Evolutionary conservation across 805 yeast genomes (phyloP).

Genomic region (Schwanniomyces sp.): DNA sequence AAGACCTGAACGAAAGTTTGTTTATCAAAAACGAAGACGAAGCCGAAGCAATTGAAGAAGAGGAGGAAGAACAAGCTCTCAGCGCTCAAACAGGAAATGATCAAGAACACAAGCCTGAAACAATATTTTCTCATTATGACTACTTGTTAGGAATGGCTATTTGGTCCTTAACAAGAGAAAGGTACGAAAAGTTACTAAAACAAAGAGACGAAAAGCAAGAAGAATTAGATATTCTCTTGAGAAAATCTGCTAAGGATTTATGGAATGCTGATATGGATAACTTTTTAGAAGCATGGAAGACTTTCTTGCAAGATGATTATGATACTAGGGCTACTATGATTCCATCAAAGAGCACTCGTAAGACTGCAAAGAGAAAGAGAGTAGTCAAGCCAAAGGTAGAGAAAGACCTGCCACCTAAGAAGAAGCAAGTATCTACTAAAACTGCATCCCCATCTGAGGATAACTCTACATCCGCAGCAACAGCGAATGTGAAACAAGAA

Average conservation of each 20-base stretch:
- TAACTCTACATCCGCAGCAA: not conserved
- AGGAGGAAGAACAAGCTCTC: constrained; percentile 29
- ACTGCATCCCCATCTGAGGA: not conserved
- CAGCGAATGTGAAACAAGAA: not conserved
- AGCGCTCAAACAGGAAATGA: constrained; percentile 24
- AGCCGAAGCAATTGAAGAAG: constrained; percentile 47
- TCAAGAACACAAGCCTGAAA: constrained; percentile 50
- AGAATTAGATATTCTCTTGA: constrained; percentile 66
- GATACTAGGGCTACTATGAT: constrained; percentile 53
- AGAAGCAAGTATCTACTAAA: constrained; percentile 9
- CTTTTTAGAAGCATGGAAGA: constrained; percentile 65
- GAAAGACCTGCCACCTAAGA: constrained; percentile 11
- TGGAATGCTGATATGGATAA: constrained; percentile 85
- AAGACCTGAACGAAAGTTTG: constrained; percentile 23
- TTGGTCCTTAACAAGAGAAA: constrained; percentile 89
- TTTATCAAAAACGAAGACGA: constrained; percentile 31
- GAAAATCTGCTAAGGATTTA: constrained; percentile 76
- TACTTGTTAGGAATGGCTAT: constrained; percentile 89
- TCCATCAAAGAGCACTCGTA: constrained; percentile 44
- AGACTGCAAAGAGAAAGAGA: constrained; percentile 26
- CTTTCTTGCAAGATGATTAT: constrained; percentile 65
- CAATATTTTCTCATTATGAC: constrained; percentile 68
- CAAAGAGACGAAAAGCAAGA: constrained; percentile 72
- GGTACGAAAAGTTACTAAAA: constrained; percentile 74
- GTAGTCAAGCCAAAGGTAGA: constrained; percentile 3